Evolutionary conservation across 2,329 filamentous ascomycete genomes (phyloP).

Genomic region (Pseudogymnoascus sp.): DNA sequence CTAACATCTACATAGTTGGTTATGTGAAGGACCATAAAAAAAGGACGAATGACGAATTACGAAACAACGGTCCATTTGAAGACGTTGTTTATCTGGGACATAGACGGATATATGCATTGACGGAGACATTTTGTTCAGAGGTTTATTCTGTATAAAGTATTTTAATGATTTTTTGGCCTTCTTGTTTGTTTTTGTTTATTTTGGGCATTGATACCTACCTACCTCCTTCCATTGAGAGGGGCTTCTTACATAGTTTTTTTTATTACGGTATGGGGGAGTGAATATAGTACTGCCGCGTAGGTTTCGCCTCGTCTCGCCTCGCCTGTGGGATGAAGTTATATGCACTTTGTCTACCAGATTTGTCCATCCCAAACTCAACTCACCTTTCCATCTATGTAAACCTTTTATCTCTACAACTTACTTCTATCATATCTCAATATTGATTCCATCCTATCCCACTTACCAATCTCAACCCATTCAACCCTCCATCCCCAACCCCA

Average conservation of each 20-base stretch:
- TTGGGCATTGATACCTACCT: not conserved
- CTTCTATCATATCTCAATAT: not conserved
- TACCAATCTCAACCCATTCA: not conserved
- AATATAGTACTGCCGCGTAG: not conserved
- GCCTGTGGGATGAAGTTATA: not conserved
- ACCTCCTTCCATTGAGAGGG: not conserved
- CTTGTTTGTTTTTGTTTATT: not conserved
- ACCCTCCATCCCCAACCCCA: not conserved
- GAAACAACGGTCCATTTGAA: not conserved
- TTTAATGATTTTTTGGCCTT: not conserved
- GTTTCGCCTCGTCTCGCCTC: not conserved
- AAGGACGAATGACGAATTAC: not conserved
- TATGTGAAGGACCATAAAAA: conserved; percentile 19
- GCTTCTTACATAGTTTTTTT: not conserved
- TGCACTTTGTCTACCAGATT: not conserved
- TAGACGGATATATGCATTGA: not conserved
- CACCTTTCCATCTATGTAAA: not conserved
- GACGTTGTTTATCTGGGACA: not conserved
- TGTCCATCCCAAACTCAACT: not conserved
- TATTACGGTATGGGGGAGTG: not conserved
- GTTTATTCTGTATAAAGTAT: conserved; percentile 5
- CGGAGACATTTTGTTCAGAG: not conserved
- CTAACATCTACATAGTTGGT: conserved; percentile 19
- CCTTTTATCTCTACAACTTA: not conserved
- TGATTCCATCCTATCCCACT: not conserved